Evolutionary conservation across 164 flowering plant species (phyloP).

Genomic region (Chloranthus sessilifolius): DNA sequence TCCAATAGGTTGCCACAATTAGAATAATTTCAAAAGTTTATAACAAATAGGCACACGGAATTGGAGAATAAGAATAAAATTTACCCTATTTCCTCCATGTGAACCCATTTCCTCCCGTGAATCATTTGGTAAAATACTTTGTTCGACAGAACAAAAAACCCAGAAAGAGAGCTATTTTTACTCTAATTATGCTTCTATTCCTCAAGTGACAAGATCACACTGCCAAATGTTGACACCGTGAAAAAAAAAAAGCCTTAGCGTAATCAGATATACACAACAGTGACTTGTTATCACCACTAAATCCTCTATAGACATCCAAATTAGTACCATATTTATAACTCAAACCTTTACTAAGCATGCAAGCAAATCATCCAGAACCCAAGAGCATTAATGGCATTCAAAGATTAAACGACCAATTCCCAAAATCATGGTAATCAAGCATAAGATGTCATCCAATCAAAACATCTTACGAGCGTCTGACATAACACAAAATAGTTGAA

Average conservation of each 20-base stretch:
- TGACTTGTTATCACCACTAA: no score
- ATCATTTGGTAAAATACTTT: constrained; percentile 2
- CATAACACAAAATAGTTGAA: constrained; percentile 40
- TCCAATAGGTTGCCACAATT: constrained; percentile 55
- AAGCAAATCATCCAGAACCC: constrained; percentile 29
- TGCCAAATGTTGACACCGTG: no score
- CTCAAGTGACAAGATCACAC: no score
- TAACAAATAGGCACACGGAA: constrained; percentile 14
- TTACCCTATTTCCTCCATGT: constrained; percentile 13
- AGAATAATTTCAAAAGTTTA: constrained; percentile 24
- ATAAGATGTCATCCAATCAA: constrained; percentile 36
- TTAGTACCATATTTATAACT: constrained; percentile 21
- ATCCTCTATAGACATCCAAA: constrained; percentile 18
- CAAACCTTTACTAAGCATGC: constrained; percentile 21
- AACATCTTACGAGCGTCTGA: constrained; percentile 37
- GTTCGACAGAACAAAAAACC: constrained; percentile 19
- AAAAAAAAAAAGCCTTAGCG: no score
- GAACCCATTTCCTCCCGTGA: constrained; percentile 2
- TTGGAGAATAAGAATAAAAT: constrained; percentile 12
- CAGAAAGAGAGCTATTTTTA: constrained; percentile 16
- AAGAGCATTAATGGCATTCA: constrained; percentile 45
- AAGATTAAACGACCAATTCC: constrained; percentile 36
- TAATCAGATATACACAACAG: no score
- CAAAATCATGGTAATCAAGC: constrained; percentile 40
- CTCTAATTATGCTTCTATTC: constrained; percentile 7